Base-by-base conservation (phyloP, 2,329 filamentous ascomycete genomes). In the Monilinia polystroma region DNA sequence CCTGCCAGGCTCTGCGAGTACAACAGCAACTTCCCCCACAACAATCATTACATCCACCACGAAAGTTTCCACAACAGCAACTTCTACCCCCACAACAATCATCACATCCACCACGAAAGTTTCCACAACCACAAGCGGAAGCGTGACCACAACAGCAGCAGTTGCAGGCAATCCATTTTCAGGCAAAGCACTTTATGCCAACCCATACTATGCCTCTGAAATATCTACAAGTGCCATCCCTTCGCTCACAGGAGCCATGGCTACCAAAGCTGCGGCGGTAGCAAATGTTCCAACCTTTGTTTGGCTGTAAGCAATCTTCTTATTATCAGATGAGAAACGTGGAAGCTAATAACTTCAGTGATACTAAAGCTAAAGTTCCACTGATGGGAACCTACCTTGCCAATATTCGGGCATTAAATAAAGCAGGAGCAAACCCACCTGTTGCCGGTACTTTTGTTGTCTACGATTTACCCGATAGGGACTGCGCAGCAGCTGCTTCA, bases 391-490 rank as follows among this genome's bases (percentile, higher is more conserved):
- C 78, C 0, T 83, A 80, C 70, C 76, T 84, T 23, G 75, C 75
- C 6, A 80, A 83, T 58, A 83, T 84, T 72, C 75, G 80, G 68
- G 72, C 77, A 49, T 73, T 80, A 70, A 84, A 85, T 66, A 77
- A 75, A 35, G 80, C 79, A 35, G 82, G 82, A n/a, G 80, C 81
- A 10, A 81, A 75, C 63, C 79, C 80, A 45, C 78, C 79, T 4
- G 73, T 81, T 66, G 79, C 81, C 23, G 81, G 80, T 23, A 80
- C 79, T 1, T 83, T 88, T 64, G 86, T 89, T 65, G 83, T 88
- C 64, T 88, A 88, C 76, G 83, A 88, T 74, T 78, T 88, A 16
- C 86, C 86, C 55, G 85, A 87, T 71, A 83, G 86, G 74, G 86
- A 88, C 74, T 88, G 86, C 73, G 82, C 86, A 18, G 86, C 86